phyloP scores from a whole-genome alignment of 257 asterid species.

The Capsicum rhomboideum region DNA sequence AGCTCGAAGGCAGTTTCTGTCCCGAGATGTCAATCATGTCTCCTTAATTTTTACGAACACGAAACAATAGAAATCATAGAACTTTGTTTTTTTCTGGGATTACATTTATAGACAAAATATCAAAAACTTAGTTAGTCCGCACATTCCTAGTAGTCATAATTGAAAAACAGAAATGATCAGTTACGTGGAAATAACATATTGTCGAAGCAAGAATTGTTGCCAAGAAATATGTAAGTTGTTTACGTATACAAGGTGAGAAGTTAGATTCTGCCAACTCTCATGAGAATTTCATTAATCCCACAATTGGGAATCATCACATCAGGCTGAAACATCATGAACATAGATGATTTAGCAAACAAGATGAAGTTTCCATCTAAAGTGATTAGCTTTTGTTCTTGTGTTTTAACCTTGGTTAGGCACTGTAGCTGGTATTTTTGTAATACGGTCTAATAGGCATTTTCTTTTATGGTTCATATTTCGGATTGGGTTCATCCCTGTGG shows the following conservation, averaged over 20 bases:
- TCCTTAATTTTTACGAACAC: background rate
- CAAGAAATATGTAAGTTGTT: background rate
- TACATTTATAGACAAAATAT: too few relatives aligned
- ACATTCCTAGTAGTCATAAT: too few relatives aligned
- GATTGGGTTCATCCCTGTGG: background rate
- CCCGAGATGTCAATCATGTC: background rate
- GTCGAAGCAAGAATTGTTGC: background rate
- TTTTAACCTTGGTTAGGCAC: background rate
- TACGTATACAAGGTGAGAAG: constrained; percentile 41
- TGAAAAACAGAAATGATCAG: too few relatives aligned
- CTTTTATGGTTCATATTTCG: background rate
- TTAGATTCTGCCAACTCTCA: constrained; percentile 48
- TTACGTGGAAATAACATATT: too few relatives aligned
- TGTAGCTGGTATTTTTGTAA: background rate
- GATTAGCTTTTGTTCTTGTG: too few relatives aligned
- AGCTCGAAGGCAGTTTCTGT: background rate
- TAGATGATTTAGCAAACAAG: background rate
- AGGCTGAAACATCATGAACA: constrained; percentile 27
- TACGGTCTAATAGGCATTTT: too few relatives aligned
- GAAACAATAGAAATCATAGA: background rate
- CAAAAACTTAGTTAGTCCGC: too few relatives aligned
- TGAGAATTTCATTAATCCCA: constrained; percentile 73
- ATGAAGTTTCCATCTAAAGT: background rate
- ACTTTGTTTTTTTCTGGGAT: background rate
- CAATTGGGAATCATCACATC: constrained; percentile 34